Evolutionary conservation across 305 asterid species (phyloP), one percentile per base, ranked within the genome.

Genomic region (Stenogyne calaminthoides): DNA sequence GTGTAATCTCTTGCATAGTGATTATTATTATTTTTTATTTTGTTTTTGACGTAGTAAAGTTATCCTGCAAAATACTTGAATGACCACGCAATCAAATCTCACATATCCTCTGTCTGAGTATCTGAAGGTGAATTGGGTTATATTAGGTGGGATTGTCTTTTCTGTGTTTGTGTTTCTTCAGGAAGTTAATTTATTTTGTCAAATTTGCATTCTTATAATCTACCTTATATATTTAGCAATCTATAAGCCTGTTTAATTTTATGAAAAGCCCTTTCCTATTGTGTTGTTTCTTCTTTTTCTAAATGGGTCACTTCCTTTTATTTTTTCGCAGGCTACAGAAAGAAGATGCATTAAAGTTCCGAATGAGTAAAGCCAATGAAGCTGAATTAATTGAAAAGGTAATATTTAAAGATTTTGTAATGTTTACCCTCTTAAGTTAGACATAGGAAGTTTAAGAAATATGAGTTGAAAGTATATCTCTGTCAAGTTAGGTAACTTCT

Each of bases 341-440:
- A 83, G 97, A 92, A 83, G 99, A 95, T 80, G 96, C 97, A 52
- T 74, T 92, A 51, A 86, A 85, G 78, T 95, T 92, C 70, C 94
- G 98, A 56, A 87, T 85, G 75, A 70, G 86, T 74, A 95, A 91
- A 87, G 81, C 86, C 71, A 81, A 81, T 76, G 97, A 95, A 92
- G 88, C 83, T 78, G 69, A 88, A 72, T 96, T 86, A 80, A 80
- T 85, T 49, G 99, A 92, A 84, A 93, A 90, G 99, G 99, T 95
- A 62, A 79, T 75, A 60, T 52, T 46, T 10, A 9, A 3, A 20
- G 40, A 60, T 54, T 27, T 37, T 66, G 44, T 58, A 52, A 69
- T 54, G 20, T 61, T 72, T 69, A n/a, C 49, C 44, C 36, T 76
- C 56, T 25, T 2, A 25, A 25, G 29, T 61, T 68, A 18, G 70